Percentiles rank a stretch among this genome's conserved stretches.
Conservation (phyloP, 192 early-diverging fungal genomes). For the Linnemannia hyalina region DNA sequence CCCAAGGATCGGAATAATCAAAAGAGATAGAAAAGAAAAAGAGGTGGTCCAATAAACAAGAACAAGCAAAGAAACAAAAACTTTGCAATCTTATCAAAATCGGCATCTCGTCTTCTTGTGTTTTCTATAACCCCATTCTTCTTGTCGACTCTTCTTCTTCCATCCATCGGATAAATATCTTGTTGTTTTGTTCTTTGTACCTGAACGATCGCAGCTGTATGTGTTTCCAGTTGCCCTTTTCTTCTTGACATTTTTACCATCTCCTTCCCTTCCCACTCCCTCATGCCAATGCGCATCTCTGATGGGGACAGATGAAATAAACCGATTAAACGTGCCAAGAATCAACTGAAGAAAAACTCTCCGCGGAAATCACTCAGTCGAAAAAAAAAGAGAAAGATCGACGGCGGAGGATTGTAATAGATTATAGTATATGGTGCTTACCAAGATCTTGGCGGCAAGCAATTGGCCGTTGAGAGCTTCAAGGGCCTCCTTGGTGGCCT, state of each 20-base stretch:
- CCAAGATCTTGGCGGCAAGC: conserved; percentile 55
- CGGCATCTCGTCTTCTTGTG: background rate
- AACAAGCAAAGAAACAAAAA: background rate
- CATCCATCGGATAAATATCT: background rate
- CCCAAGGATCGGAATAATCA: background rate
- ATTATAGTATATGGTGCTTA: background rate
- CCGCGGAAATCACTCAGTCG: background rate
- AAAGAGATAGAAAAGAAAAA: background rate
- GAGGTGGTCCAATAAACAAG: background rate
- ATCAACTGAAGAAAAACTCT: background rate
- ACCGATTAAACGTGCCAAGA: background rate
- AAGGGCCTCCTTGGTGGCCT: conserved; percentile 26
- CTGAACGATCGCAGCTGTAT: background rate
- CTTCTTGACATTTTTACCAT: no score
- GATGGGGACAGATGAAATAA: background rate
- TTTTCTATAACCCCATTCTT: background rate
- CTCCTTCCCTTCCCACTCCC: background rate
- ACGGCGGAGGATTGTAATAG: background rate
- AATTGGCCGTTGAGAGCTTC: conserved; percentile 43
- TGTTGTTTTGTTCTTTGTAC: background rate
- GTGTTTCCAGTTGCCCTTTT: background rate
- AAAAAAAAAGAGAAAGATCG: background rate
- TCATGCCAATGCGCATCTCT: background rate
- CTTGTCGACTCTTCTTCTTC: background rate
- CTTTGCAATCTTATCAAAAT: background rate